Base-by-base conservation (phyloP, 2,329 filamentous ascomycete genomes). In the Volutella citrinella region DNA sequence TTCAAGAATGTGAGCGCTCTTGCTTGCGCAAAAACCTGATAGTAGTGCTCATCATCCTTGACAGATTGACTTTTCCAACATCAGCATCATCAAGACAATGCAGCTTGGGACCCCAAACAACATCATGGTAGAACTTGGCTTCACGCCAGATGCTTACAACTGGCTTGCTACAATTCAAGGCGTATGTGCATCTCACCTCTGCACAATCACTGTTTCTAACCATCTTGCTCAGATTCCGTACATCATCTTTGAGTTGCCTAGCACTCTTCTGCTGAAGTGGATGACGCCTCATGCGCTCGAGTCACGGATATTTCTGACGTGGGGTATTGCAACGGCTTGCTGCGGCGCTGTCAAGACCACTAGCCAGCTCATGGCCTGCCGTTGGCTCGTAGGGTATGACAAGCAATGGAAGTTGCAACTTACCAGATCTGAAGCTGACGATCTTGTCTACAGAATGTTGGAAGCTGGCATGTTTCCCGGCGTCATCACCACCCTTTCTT, bases 191-290 rank as follows among this genome's bases (percentile, higher is more conserved):
- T 13, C 6, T 5, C 27, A 62, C 33, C 46, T 53, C 1, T 42
- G n/a, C n/a, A n/a, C n/a, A n/a, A n/a, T n/a, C n/a, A n/a, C n/a
- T n/a, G n/a, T n/a, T n/a, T n/a, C n/a, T n/a, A n/a, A n/a, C n/a
- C n/a, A n/a, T n/a, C n/a, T n/a, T n/a, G n/a, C n/a, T n/a, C n/a
- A 59, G 57, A 64, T 67, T 27, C 46, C 51, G 7, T 66, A 65
- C 27, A 63, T 65, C 24, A 34, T 66, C 22, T 64, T 65, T 27
- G 63, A 68, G 49, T 52, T 58, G 1, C 64, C 64, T 1, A 60
- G 56, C 36, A 67, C 66, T 35, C 43, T 66, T 3, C 24, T 65
- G 3, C 44, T 65, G 4, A 66, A 65, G 12, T 25, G 30, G 4
- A 28, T 40, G 12, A 40, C 24, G 6, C 37, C 37, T 30, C 37